Percentiles rank a stretch among this genome's conserved stretches.
Evolutionary conservation across 2,329 filamentous ascomycete species (phyloP).

Genomic region (Penicillium palitans): DNA sequence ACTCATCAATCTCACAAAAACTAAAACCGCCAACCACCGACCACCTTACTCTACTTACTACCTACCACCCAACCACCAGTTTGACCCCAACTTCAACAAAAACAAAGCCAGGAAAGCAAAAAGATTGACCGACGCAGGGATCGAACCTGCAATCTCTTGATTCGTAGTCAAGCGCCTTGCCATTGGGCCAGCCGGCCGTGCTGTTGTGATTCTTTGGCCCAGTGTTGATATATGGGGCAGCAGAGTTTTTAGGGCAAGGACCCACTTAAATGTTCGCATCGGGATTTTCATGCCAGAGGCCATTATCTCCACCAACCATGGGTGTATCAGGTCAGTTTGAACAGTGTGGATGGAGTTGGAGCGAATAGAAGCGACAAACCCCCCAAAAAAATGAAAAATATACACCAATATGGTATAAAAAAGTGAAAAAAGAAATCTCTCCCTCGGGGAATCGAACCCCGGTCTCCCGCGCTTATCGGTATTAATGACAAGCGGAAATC

Average conservation of each 20-base stretch:
- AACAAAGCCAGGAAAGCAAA: constrained; percentile 14
- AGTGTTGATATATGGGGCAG: not conserved
- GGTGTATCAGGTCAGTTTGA: not conserved
- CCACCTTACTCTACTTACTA: not conserved
- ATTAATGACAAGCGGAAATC: constrained; percentile 33
- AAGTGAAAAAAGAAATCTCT: constrained; percentile 23
- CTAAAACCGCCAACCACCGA: not conserved
- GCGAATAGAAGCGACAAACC: rapidly evolving
- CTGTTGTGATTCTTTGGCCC: too few species aligned
- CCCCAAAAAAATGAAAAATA: not conserved
- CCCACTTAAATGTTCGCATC: not conserved
- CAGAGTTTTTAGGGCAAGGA: not conserved
- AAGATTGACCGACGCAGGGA: constrained; percentile 39
- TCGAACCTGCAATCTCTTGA: constrained; percentile 55
- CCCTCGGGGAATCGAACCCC: constrained; percentile 39
- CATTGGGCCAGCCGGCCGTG: constrained; percentile 46
- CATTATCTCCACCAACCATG: not conserved
- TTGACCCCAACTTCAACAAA: not conserved
- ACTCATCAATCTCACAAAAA: not conserved
- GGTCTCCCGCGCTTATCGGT: constrained; percentile 36
- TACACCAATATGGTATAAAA: not conserved
- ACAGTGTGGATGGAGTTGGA: rapidly evolving
- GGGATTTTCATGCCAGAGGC: not conserved
- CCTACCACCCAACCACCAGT: too few species aligned
- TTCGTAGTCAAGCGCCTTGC: constrained; percentile 55